A percentile compares a stretch with the other conserved stretches of the same genome.
Conservation (phyloP, 2,329 filamentous ascomycete genomes). For the Claviceps africana region DNA sequence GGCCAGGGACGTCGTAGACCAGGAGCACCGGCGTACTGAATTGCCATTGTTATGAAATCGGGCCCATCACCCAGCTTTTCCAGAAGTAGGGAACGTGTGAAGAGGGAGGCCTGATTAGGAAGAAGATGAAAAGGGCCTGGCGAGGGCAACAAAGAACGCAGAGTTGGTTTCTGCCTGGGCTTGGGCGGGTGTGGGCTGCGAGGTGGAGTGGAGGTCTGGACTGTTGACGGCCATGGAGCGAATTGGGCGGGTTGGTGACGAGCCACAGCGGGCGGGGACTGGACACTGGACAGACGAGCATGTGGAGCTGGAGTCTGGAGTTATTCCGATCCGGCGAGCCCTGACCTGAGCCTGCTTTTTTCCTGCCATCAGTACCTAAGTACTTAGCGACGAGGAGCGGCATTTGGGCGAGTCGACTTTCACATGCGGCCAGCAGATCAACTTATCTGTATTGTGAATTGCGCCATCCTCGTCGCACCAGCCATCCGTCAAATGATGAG, state of each 20-base stretch:
- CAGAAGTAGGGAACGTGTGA: slow-evolving; percentile 3
- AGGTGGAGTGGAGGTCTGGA: slow-evolving; percentile 4
- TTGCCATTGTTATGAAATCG: slow-evolving; percentile 24
- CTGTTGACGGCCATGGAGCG: background rate
- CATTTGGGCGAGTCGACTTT: too few species aligned
- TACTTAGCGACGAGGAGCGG: too few species aligned
- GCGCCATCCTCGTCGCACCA: too few species aligned
- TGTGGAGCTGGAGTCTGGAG: background rate
- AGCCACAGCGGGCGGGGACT: background rate
- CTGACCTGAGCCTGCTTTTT: too few species aligned
- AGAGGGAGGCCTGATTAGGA: background rate
- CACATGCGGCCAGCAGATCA: too few species aligned
- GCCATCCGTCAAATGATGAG: background rate
- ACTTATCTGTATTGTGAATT: too few species aligned
- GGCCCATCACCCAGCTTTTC: slow-evolving; percentile 10
- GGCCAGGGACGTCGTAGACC: slow-evolving; percentile 1
- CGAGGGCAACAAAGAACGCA: background rate
- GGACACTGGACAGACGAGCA: too few species aligned
- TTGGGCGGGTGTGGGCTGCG: background rate
- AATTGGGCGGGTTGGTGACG: background rate
- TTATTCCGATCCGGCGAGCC: background rate
- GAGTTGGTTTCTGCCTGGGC: background rate
- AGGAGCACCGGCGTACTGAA: slow-evolving; percentile 23
- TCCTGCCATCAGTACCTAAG: too few species aligned
- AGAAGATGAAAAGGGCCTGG: background rate